These are phyloP conservation scores for Achaetomium macrosporum DNA, from an alignment of 2,329 filamentous ascomycete genomes.

Conservation along the genomic window DNA sequence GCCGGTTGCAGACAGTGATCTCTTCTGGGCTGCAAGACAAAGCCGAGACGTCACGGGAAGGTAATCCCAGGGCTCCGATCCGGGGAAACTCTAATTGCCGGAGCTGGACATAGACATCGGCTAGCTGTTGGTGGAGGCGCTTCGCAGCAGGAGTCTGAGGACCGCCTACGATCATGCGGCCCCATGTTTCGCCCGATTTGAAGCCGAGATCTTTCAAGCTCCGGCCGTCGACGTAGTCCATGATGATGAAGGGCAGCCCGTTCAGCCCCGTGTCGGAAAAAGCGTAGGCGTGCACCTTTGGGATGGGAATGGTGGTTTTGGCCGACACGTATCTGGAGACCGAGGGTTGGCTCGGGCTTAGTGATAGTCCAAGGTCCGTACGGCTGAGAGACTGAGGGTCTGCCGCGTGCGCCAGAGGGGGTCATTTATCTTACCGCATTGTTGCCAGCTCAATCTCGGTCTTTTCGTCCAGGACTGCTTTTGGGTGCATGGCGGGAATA, in stretches of 20 bases:
- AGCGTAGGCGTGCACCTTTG: conserved; percentile 4
- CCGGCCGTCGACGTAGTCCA: conserved; percentile 8
- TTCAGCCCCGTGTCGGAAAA: conserved; percentile 2
- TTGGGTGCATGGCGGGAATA: neutral
- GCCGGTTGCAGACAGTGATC: conserved; percentile 3
- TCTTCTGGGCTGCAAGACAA: neutral
- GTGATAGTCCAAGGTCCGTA: neutral
- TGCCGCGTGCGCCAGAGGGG: too few relatives aligned
- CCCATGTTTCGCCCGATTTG: neutral
- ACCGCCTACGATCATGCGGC: neutral
- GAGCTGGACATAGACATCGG: conserved; percentile 3
- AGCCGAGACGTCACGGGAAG: neutral
- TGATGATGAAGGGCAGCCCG: conserved; percentile 7
- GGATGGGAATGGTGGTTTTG: conserved; percentile 8
- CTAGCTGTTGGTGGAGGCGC: conserved; percentile 4
- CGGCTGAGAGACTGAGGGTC: neutral
- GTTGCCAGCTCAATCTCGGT: conserved; percentile 9
- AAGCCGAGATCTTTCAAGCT: conserved; percentile 1
- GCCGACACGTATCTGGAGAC: conserved; percentile 1
- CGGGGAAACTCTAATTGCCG: conserved; percentile 5
- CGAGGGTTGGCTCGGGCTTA: neutral
- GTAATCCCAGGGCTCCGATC: conserved; percentile 3
- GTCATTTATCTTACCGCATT: neutral
- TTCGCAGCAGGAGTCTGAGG: neutral
- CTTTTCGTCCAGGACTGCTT: conserved; percentile 6